Base-by-base conservation (phyloP, 371 early-diverging fungal genomes). In the Saksenaea oblongispora region DNA sequence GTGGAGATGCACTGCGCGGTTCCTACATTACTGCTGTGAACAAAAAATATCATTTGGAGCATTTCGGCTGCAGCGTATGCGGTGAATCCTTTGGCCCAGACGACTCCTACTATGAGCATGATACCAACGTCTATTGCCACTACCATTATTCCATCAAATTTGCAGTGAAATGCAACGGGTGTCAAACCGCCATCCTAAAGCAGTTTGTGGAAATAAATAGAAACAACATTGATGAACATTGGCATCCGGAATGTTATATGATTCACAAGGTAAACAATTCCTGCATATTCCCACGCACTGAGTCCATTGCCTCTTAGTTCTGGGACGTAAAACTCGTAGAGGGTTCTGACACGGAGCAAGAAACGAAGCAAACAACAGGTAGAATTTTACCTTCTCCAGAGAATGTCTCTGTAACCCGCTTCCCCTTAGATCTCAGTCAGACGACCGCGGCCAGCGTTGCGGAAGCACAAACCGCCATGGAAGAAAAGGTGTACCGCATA, bases 231-330 rank as follows among this genome's bases (percentile, higher is more conserved):
- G 89, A 91, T 58, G 91, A 90, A 64, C 93, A 94, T 66, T 98
- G 98, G 98, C 98, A 98, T 81, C 98, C 98, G 28, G 96, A 96
- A 76, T 98, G 98, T 80, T 98, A 98, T 75, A 97, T 96, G 98
- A 94, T 98, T 55, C 92, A 94, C 82, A 97, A 95, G 62, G 78
- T 76, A 71, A 31, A n/a, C 22, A 10, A 8, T 10, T 47, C 22
- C 9, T 47, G 2, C 22, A 22, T 22, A 10, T 18, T 18, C 24
- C 54, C 7, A 17, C 47, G 9, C 36, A 34, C 64, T 27, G 37
- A 8, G 36, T 59, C n/a, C 35, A 55, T 31, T 18, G 53, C 34
- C 10, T 61, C 51, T 34, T 80, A 91, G 91, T 88, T 91, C 69
- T 92, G 91, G 93, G 90, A 91, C 70, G 91, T 93, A 54, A 91